Conservation (phyloP, 1,139 yeast genomes). For the Zygosaccharomyces sapae region DNA sequence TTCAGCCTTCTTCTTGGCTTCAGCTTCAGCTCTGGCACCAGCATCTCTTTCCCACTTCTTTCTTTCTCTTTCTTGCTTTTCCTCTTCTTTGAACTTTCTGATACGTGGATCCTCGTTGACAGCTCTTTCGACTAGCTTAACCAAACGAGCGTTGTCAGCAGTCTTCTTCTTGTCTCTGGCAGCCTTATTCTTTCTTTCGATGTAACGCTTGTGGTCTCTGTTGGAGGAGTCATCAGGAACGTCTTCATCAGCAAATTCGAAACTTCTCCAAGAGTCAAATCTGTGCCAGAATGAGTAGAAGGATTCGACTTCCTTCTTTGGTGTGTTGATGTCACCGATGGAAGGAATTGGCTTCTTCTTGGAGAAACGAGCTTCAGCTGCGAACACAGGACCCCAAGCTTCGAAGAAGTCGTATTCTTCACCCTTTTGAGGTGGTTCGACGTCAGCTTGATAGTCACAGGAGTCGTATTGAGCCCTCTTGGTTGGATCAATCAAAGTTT, state of each 20-base stretch:
- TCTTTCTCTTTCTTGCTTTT: slow-evolving; percentile 90
- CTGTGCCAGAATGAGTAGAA: slow-evolving; percentile 92
- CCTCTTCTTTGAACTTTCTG: slow-evolving; percentile 86
- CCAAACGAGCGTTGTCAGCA: slow-evolving; percentile 89
- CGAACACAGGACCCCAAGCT: slow-evolving; percentile 92
- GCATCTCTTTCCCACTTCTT: slow-evolving; percentile 98
- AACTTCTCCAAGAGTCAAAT: slow-evolving; percentile 97
- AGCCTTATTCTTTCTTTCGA: slow-evolving; percentile 94
- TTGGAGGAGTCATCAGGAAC: slow-evolving; percentile 98
- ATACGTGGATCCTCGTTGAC: slow-evolving; percentile 91
- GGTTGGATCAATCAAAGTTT: slow-evolving; percentile 75
- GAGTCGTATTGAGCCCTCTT: slow-evolving; percentile 94
- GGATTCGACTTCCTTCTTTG: slow-evolving; percentile 80
- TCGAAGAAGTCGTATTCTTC: slow-evolving; percentile 73
- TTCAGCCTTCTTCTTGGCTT: slow-evolving; percentile 79
- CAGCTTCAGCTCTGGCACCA: slow-evolving; percentile 94
- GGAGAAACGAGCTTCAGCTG: slow-evolving; percentile 85
- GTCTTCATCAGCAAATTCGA: slow-evolving; percentile 97
- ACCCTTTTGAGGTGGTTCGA: slow-evolving; percentile 68
- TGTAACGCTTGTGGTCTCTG: slow-evolving; percentile 98
- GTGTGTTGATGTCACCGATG: slow-evolving; percentile 63
- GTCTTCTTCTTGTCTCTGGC: slow-evolving; percentile 97
- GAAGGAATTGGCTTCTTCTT: slow-evolving; percentile 82
- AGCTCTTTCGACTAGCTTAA: slow-evolving; percentile 85
- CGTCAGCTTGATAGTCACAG: slow-evolving; percentile 85